Base-by-base conservation (phyloP, 1,139 yeast species). In the Pichia norvegensis region DNA sequence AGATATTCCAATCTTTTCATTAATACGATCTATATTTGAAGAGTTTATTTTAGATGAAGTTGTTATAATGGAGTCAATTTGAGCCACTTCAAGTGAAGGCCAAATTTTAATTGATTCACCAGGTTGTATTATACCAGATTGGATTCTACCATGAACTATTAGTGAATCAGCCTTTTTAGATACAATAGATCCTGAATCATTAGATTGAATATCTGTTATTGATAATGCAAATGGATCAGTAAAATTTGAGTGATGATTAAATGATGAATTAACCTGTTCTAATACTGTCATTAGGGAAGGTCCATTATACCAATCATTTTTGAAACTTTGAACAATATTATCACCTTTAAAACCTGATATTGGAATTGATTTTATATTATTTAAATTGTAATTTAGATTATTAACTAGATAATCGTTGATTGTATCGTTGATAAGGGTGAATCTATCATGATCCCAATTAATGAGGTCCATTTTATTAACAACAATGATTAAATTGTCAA, bases 311-410 rank as follows among this genome's bases (percentile, higher is more conserved):
- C 64, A 72, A 50, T 51, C 68, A 14, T 48, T 33, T 16, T 38
- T 22, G 22, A 72, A 69, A 40, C 66, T 61, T 31, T 72, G 72
- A 13, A 79, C 80, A 8, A 92, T 88, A 61, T 92, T 92, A 45
- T 75, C 79, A 23, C 99, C 98, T 1, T 78, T 69, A 41, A 86
- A 73, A 0, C 97, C 98, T 36, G 95, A 83, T 40, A 86, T 78
- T 11, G 99, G 98, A 4, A 92, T 73, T 65, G 84, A 88, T 5
- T 67, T 63, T 4, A 86, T 61, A 52, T 82, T 76, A 2, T 64
- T 62, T 4, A 58, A 52, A 2, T 62, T 54, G 59, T 78, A 88
- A 0, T 92, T 90, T 29, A 85, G 78, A 5, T 40, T 38, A 14
- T 42, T 33, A 7, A 39, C 40, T 8, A 49, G 20, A 25, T 77